phyloP scores from a whole-genome alignment of 352 stramenopile genomes.

The Aphanomyces euteiches region DNA sequence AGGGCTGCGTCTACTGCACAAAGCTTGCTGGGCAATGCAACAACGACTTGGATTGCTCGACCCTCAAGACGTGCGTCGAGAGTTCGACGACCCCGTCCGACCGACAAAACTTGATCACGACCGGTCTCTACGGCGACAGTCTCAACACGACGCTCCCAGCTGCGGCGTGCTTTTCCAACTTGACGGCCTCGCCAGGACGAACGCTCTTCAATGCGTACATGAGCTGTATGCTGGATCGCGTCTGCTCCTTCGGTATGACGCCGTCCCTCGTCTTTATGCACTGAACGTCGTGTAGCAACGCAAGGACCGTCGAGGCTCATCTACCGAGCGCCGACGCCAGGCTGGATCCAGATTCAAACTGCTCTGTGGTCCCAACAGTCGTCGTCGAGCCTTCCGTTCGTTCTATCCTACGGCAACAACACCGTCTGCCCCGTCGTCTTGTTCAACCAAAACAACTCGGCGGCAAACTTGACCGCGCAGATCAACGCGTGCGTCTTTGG shows the following conservation, averaged over 20 bases:
- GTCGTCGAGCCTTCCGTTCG: not conserved
- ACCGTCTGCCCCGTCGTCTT: not conserved
- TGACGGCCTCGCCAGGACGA: not conserved
- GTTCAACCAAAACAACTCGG: not conserved
- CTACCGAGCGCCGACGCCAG: conserved; percentile 2
- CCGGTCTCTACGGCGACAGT: conserved; percentile 11
- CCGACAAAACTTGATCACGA: conserved; percentile 4
- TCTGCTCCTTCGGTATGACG: not conserved
- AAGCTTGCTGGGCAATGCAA: conserved; percentile 1
- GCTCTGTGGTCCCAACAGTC: not conserved
- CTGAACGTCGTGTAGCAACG: too few species aligned
- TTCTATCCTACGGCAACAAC: conserved; percentile 1
- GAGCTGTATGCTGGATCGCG: conserved; percentile 3
- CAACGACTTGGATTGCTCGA: not conserved
- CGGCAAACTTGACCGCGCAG: not conserved
- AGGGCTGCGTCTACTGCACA: conserved; percentile 5
- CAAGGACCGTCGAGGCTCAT: conserved; percentile 7
- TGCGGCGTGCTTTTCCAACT: not conserved
- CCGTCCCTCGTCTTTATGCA: too few species aligned
- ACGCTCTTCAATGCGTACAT: conserved; percentile 8
- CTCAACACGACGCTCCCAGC: conserved; percentile 9
- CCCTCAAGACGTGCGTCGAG: not conserved
- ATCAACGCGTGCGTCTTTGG: not conserved
- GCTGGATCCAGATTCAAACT: conserved; percentile 8
- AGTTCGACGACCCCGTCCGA: not conserved